Percentiles rank a stretch among this genome's conserved stretches.
Conservation (phyloP, 345 rosid species). For the Aquilaria yunnanensis region DNA sequence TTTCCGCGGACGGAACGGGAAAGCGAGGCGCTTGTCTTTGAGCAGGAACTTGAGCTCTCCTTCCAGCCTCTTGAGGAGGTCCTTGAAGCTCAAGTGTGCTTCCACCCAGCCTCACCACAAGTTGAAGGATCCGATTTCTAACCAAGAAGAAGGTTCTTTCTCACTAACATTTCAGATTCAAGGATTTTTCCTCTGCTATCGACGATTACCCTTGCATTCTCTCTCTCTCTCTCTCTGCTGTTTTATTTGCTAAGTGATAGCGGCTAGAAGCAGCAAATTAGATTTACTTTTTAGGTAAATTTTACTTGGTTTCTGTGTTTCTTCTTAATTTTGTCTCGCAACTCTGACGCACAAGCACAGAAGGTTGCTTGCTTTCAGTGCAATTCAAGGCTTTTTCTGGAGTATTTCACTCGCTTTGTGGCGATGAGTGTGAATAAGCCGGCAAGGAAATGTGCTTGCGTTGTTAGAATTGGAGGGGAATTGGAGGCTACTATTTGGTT, state of each 20-base stretch:
- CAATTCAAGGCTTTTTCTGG: neutral
- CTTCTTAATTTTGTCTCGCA: neutral
- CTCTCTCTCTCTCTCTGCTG: neutral
- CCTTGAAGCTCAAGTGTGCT: constrained; percentile 21
- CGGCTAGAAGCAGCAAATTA: neutral
- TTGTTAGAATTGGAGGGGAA: constrained; percentile 9
- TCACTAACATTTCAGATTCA: neutral
- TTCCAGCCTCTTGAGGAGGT: constrained; percentile 15
- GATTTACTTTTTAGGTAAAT: constrained; percentile 5
- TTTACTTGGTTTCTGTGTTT: neutral
- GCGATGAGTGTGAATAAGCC: neutral
- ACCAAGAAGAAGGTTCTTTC: constrained; percentile 31
- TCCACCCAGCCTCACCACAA: constrained; percentile 34
- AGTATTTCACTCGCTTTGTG: neutral
- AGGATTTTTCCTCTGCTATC: constrained; percentile 4
- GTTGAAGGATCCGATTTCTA: constrained; percentile 18
- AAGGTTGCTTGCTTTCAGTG: neutral
- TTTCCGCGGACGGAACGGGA: constrained; percentile 18
- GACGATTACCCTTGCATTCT: neutral
- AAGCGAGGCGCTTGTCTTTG: constrained; percentile 23
- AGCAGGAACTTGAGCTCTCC: constrained; percentile 13
- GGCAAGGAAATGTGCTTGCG: neutral
- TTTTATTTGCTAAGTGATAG: neutral
- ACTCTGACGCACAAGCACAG: neutral
- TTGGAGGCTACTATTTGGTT: constrained; percentile 6